phyloP scores from a whole-genome alignment of 176 grass and related monocot genomes.

The Triticum turgidum region DNA sequence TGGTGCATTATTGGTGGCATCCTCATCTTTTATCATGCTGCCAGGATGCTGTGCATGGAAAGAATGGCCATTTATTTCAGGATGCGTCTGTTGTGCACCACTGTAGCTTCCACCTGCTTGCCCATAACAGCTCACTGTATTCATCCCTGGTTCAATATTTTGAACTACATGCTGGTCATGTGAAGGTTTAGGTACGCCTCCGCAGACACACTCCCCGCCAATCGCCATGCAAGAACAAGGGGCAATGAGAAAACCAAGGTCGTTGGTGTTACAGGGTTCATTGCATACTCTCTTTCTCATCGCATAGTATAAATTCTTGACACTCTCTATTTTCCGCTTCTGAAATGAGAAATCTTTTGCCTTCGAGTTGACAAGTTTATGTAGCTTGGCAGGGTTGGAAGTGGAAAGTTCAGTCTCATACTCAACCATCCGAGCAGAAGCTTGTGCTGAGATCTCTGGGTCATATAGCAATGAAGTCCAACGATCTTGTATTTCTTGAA shows the following conservation, averaged over 20 bases:
- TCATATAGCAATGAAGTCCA: conserved; percentile 65
- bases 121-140: conserved; percentile 34
- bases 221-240: conserved; percentile 37
- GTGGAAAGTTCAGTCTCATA: conserved; percentile 50
- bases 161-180: conserved; percentile 32
- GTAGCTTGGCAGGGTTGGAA: conserved; percentile 53
- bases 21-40: conserved; percentile 32
- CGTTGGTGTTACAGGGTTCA: conserved; percentile 36
- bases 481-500: conserved; percentile 66
- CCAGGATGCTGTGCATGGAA: conserved; percentile 49
- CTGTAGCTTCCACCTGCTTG: conserved; percentile 37
- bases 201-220: conserved; percentile 37
- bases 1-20: conserved; percentile 16
- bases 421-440: conserved; percentile 54
- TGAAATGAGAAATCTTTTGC: conserved; percentile 56
- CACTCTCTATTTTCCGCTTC: conserved; percentile 62
- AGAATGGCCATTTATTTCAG: conserved; percentile 46
- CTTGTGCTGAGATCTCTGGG: conserved; percentile 42
- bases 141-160: conserved; percentile 43
- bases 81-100: conserved; percentile 30
- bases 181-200: conserved; percentile 33
- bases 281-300: conserved; percentile 56
- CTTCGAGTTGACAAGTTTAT: conserved; percentile 58
- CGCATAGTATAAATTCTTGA: conserved; percentile 57
- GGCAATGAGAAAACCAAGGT: conserved; percentile 54